Conservation (phyloP, 2,329 filamentous ascomycete genomes). For the Colletotrichum sp. region DNA sequence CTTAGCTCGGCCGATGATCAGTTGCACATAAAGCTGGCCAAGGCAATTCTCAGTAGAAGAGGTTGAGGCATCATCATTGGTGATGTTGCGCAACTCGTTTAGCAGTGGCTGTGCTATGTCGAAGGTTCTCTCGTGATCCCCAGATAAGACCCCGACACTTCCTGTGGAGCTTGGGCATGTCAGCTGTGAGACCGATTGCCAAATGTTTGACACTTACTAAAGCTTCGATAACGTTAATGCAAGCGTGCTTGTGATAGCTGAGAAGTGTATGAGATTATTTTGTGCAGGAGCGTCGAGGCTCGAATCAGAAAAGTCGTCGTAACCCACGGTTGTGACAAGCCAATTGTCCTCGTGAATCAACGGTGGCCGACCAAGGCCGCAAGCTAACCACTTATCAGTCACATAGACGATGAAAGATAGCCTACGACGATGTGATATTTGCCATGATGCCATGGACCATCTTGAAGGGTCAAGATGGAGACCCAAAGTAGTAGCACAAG, state of each 20-base stretch:
- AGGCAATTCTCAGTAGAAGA: background rate
- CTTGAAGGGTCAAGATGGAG: conserved; percentile 20
- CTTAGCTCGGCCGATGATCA: background rate
- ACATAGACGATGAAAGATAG: conserved; percentile 22
- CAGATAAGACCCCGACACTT: background rate
- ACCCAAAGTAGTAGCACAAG: conserved; percentile 21
- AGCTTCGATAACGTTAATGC: background rate
- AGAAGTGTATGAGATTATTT: background rate
- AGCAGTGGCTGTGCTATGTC: background rate
- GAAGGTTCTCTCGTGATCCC: background rate
- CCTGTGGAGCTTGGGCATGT: background rate
- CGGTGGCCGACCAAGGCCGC: conserved; percentile 20
- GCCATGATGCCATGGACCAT: conserved; percentile 19
- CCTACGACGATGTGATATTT: conserved; percentile 18
- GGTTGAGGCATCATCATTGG: background rate
- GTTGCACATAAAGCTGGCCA: background rate
- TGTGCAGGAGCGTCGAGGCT: background rate
- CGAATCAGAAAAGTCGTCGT: background rate
- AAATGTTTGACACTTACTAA: background rate
- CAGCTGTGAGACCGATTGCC: background rate
- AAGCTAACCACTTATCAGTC: conserved; percentile 24
- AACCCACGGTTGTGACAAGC: background rate
- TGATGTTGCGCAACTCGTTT: background rate
- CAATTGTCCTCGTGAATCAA: conserved; percentile 1
- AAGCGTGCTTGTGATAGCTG: background rate